phyloP scores from a whole-genome alignment of 2,329 filamentous ascomycete genomes.

The Periconia macrospinosa region DNA sequence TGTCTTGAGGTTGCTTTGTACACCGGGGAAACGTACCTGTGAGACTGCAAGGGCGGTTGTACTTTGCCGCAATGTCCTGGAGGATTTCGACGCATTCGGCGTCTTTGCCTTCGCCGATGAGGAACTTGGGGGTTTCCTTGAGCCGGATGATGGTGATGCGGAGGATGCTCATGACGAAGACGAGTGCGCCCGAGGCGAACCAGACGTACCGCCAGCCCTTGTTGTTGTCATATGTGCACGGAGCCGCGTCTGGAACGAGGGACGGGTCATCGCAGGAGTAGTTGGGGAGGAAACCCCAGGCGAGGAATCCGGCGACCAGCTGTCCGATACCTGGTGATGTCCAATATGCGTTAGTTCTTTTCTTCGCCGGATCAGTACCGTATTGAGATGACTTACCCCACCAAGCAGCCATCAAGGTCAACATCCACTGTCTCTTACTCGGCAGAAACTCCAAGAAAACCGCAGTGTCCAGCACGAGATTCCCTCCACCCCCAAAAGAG shows the following conservation, averaged over 20 bases:
- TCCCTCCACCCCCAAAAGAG: slow-evolving; percentile 67
- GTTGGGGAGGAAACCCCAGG: slow-evolving; percentile 57
- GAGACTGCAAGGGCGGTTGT: slow-evolving; percentile 56
- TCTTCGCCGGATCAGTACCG: too few relatives aligned
- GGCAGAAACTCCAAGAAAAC: slow-evolving; percentile 62
- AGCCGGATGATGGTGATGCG: slow-evolving; percentile 59
- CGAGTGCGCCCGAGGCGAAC: slow-evolving; percentile 56
- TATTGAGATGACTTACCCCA: slow-evolving; percentile 49
- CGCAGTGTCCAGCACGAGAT: slow-evolving; percentile 65
- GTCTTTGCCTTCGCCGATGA: slow-evolving; percentile 57
- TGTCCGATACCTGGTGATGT: slow-evolving; percentile 52
- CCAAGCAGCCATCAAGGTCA: slow-evolving; percentile 64
- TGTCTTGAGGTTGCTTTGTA: too few relatives aligned
- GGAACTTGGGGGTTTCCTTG: slow-evolving; percentile 60
- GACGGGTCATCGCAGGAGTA: slow-evolving; percentile 49
- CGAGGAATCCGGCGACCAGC: slow-evolving; percentile 55
- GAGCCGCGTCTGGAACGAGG: slow-evolving; percentile 38
- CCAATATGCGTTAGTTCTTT: too few relatives aligned
- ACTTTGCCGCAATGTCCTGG: slow-evolving; percentile 54
- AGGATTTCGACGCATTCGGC: slow-evolving; percentile 54
- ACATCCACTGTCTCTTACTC: slow-evolving; percentile 63
- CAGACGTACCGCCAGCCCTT: slow-evolving; percentile 62
- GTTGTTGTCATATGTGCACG: slow-evolving; percentile 56
- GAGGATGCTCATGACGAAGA: slow-evolving; percentile 56
- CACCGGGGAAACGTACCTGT: too few relatives aligned